phyloP scores from a whole-genome alignment of 148 eudicot genomes.

The Drosera capensis region DNA sequence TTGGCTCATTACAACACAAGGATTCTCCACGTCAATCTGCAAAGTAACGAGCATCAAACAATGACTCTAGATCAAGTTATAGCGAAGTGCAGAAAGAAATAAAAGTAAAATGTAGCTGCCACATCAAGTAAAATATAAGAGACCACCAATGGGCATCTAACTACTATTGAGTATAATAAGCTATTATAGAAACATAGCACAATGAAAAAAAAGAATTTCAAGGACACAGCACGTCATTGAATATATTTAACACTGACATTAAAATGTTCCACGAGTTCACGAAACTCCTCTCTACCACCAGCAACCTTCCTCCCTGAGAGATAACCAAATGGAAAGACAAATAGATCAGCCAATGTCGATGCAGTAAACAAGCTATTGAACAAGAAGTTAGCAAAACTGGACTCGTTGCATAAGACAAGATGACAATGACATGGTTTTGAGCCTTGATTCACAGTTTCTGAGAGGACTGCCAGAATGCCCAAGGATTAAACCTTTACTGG shows the following conservation, averaged over 20 bases:
- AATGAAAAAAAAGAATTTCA: background rate
- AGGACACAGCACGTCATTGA: background rate
- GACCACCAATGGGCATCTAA: background rate
- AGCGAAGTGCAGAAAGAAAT: background rate
- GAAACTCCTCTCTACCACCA: conserved; percentile 60
- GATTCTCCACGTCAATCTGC: conserved; percentile 99
- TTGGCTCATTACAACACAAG: conserved; percentile 95
- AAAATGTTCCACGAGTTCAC: conserved; percentile 79
- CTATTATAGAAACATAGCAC: too few species aligned
- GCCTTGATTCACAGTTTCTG: too few species aligned
- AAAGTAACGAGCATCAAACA: background rate
- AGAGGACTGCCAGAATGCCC: too few species aligned
- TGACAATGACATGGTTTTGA: too few species aligned
- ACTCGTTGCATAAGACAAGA: too few species aligned
- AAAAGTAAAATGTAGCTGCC: background rate
- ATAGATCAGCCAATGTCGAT: background rate
- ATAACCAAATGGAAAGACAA: conserved; percentile 4
- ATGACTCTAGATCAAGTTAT: background rate
- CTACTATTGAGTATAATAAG: background rate
- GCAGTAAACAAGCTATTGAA: background rate
- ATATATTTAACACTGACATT: conserved; percentile 47
- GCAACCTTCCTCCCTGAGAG: conserved; percentile 66
- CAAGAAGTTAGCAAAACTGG: background rate
- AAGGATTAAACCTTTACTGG: too few species aligned
- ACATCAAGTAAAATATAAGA: background rate